phyloP scores from a whole-genome alignment of 2,329 filamentous ascomycete species.

The Ophiostoma fasciatum region DNA sequence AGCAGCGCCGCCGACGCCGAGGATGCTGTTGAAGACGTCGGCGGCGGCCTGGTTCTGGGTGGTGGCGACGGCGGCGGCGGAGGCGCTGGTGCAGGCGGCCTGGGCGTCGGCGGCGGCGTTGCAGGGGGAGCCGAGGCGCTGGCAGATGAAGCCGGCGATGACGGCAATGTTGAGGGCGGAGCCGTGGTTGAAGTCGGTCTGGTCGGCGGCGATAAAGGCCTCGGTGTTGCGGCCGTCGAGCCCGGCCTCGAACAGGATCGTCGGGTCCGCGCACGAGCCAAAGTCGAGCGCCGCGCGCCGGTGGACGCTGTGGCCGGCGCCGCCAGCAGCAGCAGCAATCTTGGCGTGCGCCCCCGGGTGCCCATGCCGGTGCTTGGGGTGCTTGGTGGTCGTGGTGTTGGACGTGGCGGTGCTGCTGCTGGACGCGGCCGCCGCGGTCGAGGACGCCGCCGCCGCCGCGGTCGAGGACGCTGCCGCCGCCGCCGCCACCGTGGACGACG shows the following conservation, averaged over 20 bases:
- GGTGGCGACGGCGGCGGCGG: constrained; percentile 18
- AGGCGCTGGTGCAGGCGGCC: constrained; percentile 18
- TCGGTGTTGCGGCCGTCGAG: constrained; percentile 31
- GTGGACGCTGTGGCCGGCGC: too few species aligned
- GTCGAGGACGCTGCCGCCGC: constrained; percentile 31
- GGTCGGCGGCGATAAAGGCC: constrained; percentile 25
- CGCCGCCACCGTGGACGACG: constrained; percentile 34
- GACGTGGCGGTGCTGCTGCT: neutral
- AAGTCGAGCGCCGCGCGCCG: too few species aligned
- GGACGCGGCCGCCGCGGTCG: too few species aligned
- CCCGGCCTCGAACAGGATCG: constrained; percentile 32
- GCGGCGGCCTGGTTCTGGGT: constrained; percentile 23
- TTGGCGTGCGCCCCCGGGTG: too few species aligned
- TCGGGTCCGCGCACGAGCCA: constrained; percentile 31
- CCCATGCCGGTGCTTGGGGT: too few species aligned
- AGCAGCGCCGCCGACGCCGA: constrained; percentile 21
- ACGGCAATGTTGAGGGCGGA: constrained; percentile 26
- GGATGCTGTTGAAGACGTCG: constrained; percentile 24
- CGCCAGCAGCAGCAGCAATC: too few species aligned
- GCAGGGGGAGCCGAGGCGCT: constrained; percentile 21
- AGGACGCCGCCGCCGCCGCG: constrained; percentile 22
- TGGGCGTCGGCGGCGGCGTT: constrained; percentile 18
- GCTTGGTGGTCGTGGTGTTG: constrained; percentile 9
- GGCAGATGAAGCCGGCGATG: constrained; percentile 24
- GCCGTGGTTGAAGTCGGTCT: constrained; percentile 34